Evolutionary conservation across 805 yeast species (phyloP), one percentile per base, ranked within the genome.

Genomic region (Hanseniaspora taiwanica): DNA sequence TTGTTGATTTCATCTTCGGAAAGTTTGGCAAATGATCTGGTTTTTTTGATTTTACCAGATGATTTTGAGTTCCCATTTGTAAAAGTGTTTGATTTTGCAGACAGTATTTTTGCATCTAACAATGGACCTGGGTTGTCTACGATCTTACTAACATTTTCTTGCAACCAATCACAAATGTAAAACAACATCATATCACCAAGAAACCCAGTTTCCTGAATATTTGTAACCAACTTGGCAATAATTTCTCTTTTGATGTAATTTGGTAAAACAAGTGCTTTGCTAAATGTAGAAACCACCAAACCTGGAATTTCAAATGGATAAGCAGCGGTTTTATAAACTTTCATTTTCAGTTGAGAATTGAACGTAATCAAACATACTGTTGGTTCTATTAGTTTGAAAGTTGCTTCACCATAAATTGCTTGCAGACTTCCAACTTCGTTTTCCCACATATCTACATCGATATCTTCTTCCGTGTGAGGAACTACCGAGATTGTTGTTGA

Each of bases 251-350:
- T 80, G 48, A 81, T 75, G 52, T 81, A 82, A 51, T 69, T 76
- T 9, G 94, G 86, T 34, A 85, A 59, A 40, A 71, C 71, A 48
- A 67, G 67, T 8, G 70, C 48, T 19, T 47, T 54, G 34, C 60
- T 62, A 40, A 57, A 55, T 0, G 68, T 60, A 6, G 68, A 62
- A 2, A 78, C 50, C 14, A 77, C 76, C 6, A 86, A 61, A 0
- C 95, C 95, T 0, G 89, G 84, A 19, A 84, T 51, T 7, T 66
- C 65, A 23, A 59, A 50, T 0, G 96, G 96, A 56, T 86, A 86
- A 16, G 58, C 49, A 1, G 48, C 42, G 3, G 81, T 63, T 47
- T 65, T 62, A 60, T 64, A 76, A 20, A 71, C 66, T 43, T 46
- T 64, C 46, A 55, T 41, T 46, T 45, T 59, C 16, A 49, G 27